Evolutionary conservation across 345 rosid genomes (phyloP).

Genomic region (Eucalyptus sp.): DNA sequence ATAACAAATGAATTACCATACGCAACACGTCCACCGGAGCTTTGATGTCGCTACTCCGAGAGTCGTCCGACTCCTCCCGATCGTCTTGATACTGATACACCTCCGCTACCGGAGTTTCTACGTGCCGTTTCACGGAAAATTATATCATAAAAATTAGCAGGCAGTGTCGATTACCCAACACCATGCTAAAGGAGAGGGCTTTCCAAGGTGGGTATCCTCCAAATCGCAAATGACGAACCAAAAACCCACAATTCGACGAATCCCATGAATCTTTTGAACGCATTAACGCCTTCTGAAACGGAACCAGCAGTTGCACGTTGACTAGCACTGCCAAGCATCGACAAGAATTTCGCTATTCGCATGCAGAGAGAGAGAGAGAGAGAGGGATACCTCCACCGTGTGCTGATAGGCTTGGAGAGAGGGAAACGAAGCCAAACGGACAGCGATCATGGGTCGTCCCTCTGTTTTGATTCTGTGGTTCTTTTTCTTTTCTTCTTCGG

Average conservation of each 20-base stretch:
- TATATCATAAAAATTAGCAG: not conserved
- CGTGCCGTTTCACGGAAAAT: not conserved
- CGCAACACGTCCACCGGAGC: not conserved
- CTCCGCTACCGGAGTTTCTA: not conserved
- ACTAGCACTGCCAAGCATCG: not conserved
- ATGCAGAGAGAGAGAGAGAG: not conserved
- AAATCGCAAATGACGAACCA: not conserved
- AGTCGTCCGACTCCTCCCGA: not conserved
- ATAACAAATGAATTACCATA: not conserved
- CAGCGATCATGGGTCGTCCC: not conserved
- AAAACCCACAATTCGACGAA: not conserved
- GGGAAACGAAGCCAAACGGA: not conserved
- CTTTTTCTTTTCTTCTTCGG: not conserved
- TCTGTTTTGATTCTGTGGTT: not conserved
- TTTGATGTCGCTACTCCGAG: not conserved
- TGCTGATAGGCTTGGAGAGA: not conserved
- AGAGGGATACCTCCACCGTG: not conserved
- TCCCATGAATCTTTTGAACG: not conserved
- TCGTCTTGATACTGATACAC: not conserved
- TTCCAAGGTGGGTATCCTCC: not conserved
- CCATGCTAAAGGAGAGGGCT: not conserved
- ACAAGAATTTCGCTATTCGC: not conserved
- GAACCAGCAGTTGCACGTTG: not conserved
- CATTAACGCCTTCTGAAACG: not conserved
- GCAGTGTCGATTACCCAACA: not conserved